A percentile compares a stretch with the other conserved stretches of the same genome.
phyloP scores from a whole-genome alignment of 225 moss, liverwort and hornwort species.

The Lunularia cruciata region DNA sequence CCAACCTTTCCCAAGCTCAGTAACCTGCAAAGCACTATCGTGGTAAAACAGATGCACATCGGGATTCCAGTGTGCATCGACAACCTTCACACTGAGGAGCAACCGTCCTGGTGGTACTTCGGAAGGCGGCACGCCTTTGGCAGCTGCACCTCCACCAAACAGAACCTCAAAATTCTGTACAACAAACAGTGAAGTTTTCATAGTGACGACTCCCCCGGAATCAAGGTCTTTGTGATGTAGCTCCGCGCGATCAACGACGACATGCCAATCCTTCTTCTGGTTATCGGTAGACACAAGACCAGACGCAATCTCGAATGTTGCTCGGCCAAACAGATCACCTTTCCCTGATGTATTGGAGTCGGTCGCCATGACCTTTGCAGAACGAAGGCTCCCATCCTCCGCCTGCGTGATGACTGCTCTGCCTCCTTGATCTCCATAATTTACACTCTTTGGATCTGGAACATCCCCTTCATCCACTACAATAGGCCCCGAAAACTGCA shows the following conservation, averaged over 20 bases:
- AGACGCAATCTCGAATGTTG: constrained; percentile 63
- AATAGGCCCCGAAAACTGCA: constrained; percentile 66
- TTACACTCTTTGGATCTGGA: constrained; percentile 82
- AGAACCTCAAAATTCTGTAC: constrained; percentile 67
- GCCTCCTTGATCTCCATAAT: constrained; percentile 83
- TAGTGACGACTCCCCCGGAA: constrained; percentile 33
- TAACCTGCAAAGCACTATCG: constrained; percentile 69
- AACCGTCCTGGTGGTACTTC: constrained; percentile 64
- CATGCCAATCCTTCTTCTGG: constrained; percentile 56
- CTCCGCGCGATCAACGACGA: constrained; percentile 69
- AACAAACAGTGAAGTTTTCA: constrained; percentile 38
- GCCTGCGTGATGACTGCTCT: constrained; percentile 64
- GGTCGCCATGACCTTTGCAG: constrained; percentile 64
- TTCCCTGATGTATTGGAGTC: constrained; percentile 35
- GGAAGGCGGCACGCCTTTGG: constrained; percentile 43
- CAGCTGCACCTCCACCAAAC: constrained; percentile 58
- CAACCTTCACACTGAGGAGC: constrained; percentile 64
- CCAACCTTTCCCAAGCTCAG: constrained; percentile 45
- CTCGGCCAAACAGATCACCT: constrained; percentile 64
- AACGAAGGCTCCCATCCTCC: constrained; percentile 65
- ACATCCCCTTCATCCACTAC: constrained; percentile 64
- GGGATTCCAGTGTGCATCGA: constrained; percentile 81
- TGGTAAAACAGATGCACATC: constrained; percentile 90
- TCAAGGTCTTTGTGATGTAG: constrained; percentile 71
- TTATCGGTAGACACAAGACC: constrained; percentile 65